phyloP scores from a whole-genome alignment of 129 eudicot species.

The Heracleum sosnowskyi region DNA sequence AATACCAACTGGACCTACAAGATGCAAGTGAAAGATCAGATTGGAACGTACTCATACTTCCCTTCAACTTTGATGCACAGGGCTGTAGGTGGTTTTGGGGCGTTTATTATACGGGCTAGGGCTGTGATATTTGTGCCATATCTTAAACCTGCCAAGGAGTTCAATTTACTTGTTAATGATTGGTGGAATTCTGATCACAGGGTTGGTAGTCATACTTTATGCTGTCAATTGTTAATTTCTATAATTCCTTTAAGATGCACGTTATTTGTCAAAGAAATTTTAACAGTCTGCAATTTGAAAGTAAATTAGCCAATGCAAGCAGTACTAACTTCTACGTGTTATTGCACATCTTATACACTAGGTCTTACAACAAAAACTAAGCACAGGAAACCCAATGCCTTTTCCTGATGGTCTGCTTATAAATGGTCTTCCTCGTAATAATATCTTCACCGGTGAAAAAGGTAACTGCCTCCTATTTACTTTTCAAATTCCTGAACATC shows the following conservation, averaged over 20 bases:
- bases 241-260: background rate
- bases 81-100: slow-evolving; percentile 86
- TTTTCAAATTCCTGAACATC: slow-evolving; percentile 2
- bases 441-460: slow-evolving; percentile 38
- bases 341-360: slow-evolving; percentile 20
- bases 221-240: background rate
- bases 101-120: slow-evolving; percentile 44
- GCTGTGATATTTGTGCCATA: slow-evolving; percentile 63
- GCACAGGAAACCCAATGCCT: slow-evolving; percentile 48
- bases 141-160: slow-evolving; percentile 54
- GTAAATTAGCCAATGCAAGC: background rate
- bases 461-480: slow-evolving; percentile 22
- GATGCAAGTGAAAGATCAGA: slow-evolving; percentile 88
- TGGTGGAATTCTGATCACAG: slow-evolving; percentile 80
- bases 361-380: slow-evolving; percentile 42
- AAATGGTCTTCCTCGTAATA: slow-evolving; percentile 43
- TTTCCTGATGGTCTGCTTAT: slow-evolving; percentile 59
- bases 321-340: background rate
- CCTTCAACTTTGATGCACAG: slow-evolving; percentile 66
- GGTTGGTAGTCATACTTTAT: slow-evolving; percentile 32
- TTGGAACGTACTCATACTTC: slow-evolving; percentile 65
- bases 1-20: slow-evolving; percentile 52
- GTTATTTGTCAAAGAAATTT: background rate
- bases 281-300: background rate
- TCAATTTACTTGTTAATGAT: slow-evolving; percentile 52